phyloP scores from a whole-genome alignment of 1,139 yeast species.

The Lodderomyces elongisporus region DNA sequence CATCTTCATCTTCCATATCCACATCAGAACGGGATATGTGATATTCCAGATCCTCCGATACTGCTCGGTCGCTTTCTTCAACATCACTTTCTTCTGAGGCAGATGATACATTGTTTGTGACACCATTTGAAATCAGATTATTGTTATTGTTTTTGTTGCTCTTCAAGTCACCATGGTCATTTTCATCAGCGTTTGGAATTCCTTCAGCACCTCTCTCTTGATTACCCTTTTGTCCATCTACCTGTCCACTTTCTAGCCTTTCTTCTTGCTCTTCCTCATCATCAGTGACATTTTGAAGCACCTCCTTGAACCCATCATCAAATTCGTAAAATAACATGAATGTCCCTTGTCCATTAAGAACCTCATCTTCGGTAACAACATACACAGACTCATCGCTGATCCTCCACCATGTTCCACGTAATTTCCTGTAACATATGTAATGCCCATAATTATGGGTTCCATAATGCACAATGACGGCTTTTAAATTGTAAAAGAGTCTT shows the following conservation, averaged over 20 bases:
- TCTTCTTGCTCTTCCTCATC: slow-evolving; percentile 32
- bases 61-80: too few relatives aligned
- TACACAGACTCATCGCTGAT: slow-evolving; percentile 86
- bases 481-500: slow-evolving; percentile 57
- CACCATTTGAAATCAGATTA: not conserved
- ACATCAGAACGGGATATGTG: too few relatives aligned
- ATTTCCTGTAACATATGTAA: slow-evolving; percentile 78
- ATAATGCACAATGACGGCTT: slow-evolving; percentile 84
- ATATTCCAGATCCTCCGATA: too few relatives aligned
- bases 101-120: not conserved
- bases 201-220: too few relatives aligned
- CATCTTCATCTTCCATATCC: not conserved
- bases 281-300: slow-evolving; percentile 21
- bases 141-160: too few relatives aligned
- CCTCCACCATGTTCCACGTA: slow-evolving; percentile 90
- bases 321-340: slow-evolving; percentile 87
- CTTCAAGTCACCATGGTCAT: too few relatives aligned
- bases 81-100: slow-evolving; percentile 1
- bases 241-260: too few relatives aligned
- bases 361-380: slow-evolving; percentile 75
- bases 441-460: slow-evolving; percentile 97
- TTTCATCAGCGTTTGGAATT: too few relatives aligned
- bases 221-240: not conserved
- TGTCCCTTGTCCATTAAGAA: slow-evolving; percentile 75
- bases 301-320: slow-evolving; percentile 35